Conservation (phyloP, 257 asterid genomes). For the Penstemon eatonii region DNA sequence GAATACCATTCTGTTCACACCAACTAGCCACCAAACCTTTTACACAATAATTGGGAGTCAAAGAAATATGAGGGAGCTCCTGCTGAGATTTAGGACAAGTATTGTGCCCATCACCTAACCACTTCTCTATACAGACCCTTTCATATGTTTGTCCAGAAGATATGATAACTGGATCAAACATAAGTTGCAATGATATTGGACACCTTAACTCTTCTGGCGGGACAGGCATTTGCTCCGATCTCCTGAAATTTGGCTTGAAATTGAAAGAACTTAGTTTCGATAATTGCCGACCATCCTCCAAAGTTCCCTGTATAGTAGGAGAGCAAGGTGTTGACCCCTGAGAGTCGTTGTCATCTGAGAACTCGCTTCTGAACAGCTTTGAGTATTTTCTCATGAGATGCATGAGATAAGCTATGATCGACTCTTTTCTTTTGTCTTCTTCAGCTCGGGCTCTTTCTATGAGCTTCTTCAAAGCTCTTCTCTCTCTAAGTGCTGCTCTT, state of each 20-base stretch:
- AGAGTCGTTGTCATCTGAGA: conserved; percentile 93
- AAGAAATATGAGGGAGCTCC: conserved; percentile 82
- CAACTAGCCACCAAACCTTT: conserved; percentile 94
- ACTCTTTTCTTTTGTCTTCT: conserved; percentile 93
- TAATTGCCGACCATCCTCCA: conserved; percentile 65
- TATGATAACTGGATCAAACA: conserved; percentile 92
- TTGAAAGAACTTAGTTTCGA: conserved; percentile 83
- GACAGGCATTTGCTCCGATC: conserved; percentile 66
- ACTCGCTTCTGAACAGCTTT: conserved; percentile 79
- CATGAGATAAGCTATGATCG: conserved; percentile 83
- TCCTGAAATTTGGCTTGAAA: conserved; percentile 77
- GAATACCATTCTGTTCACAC: conserved; percentile 88
- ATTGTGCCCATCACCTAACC: conserved; percentile 90
- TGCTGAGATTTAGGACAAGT: conserved; percentile 97
- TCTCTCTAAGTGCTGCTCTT: conserved; percentile 92
- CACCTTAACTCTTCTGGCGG: conserved; percentile 97
- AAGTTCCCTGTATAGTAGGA: conserved; percentile 75
- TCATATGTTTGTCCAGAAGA: conserved; percentile 98
- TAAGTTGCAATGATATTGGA: conserved; percentile 91
- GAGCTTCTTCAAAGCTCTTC: conserved; percentile 91
- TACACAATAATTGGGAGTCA: conserved; percentile 93
- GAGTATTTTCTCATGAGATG: conserved; percentile 92
- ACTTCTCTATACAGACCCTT: conserved; percentile 92
- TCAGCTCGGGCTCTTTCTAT: conserved; percentile 85
- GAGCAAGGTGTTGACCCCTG: conserved; percentile 99